Conservation (phyloP, 805 yeast genomes). For the Metschnikowia shivogae region DNA sequence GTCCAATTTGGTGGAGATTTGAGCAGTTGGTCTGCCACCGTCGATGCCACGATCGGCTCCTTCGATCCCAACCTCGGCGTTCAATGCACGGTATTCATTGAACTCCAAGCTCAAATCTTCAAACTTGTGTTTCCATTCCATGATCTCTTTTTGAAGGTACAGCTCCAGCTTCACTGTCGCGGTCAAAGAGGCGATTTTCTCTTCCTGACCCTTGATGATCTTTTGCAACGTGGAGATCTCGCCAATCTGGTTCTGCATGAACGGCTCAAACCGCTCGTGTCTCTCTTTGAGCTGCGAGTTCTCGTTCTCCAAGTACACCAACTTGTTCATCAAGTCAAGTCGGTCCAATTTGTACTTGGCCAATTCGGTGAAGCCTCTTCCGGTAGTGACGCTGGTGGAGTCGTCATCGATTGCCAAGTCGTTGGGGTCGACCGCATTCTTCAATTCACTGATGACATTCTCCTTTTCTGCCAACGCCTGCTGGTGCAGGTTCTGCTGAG, state of each 20-base stretch:
- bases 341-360: conserved; percentile 40
- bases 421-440: conserved; percentile 11
- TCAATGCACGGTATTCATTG: conserved; percentile 35
- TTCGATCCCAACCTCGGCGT: conserved; percentile 28
- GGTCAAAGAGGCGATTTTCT: conserved; percentile 39
- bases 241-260: conserved; percentile 49
- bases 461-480: conserved; percentile 27
- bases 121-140: conserved; percentile 45
- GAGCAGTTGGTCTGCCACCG: conserved; percentile 22
- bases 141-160: conserved; percentile 41
- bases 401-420: conserved; percentile 5
- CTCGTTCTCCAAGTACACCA: conserved; percentile 45
- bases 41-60: conserved; percentile 16
- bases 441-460: conserved; percentile 29
- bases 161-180: conserved; percentile 42
- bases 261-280: conserved; percentile 45
- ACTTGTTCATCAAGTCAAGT: conserved; percentile 41
- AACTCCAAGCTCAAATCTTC: conserved; percentile 44
- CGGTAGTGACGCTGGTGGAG: conserved; percentile 6
- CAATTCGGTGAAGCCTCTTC: conserved; percentile 27
- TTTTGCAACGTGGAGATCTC: conserved; percentile 51
- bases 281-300: conserved; percentile 40
- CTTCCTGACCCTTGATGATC: conserved; percentile 51
- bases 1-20: conserved; percentile 34
- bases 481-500: conserved; percentile 12